Evolutionary conservation across 2,329 filamentous ascomycete genomes (phyloP), one percentile per base, ranked within the genome.

Genomic region (Mollisiaceae sp.): DNA sequence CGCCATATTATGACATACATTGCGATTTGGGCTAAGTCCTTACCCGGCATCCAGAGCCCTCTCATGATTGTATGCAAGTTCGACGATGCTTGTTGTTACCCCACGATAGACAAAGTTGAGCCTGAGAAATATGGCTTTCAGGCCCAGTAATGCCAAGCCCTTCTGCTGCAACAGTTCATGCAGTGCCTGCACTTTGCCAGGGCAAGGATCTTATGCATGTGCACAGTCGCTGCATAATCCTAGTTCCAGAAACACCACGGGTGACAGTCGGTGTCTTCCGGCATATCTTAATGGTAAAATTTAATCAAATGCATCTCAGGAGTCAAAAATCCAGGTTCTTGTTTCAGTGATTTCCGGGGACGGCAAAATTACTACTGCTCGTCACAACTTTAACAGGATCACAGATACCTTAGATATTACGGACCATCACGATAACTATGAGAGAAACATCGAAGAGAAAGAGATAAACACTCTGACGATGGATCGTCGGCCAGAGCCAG

Each of bases 241-340:
- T 55, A 12, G 59, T 24, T 32, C 11, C 22, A 20, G 35, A 39
- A 27, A 6, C 35, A 22, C 39, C 60, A 62, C 54, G 54, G 54
- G 52, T 63, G 52, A 63, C 24, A 43, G 35, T 62, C 60, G 60
- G 60, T 43, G 47, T 32, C 52, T 63, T 63, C 60, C 60, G 60
- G 60, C 60, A 63, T 58, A 63, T 63, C 8, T 52, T 6, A 22
- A 14, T 43, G 32, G 22, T 15, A 41, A 6, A 38, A 38, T 27
- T 5, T 12, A 45, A 57, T 57, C 55, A 32, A n/a, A 20, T 60
- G 15, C 24, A 39, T 12, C 27, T 38, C n/a, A 36, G 20, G 43
- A 50, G 38, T 20, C 27, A 15, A 50, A 43, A 27, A 50, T n/a
- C 41, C 27, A 45, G 24, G 22, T 20, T 20, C 24, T 35, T 55